Percentiles rank a stretch among this genome's conserved stretches.
These are phyloP conservation scores for Gynostemma pentaphyllum DNA, from an alignment of 306 rosid genomes.

Conservation along the genomic window DNA sequence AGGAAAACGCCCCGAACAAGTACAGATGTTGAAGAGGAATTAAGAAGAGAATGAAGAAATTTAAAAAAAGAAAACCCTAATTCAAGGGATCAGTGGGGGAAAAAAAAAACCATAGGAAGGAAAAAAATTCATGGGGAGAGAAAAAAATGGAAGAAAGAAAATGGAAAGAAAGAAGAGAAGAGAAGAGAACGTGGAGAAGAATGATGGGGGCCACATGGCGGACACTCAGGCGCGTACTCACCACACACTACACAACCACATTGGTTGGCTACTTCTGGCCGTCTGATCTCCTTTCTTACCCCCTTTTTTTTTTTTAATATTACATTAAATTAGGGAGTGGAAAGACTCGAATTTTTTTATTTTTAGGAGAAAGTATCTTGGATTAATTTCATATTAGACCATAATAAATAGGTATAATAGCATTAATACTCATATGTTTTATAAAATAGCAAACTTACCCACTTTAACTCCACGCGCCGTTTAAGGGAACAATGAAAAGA, in stretches of 20 bases:
- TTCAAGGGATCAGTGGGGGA: conserved; percentile 16
- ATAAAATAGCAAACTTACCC: too few species aligned
- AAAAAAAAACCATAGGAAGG: background rate
- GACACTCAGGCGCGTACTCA: background rate
- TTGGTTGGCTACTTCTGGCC: background rate
- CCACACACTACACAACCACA: background rate
- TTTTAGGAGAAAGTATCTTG: too few species aligned
- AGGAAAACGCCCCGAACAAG: conserved; percentile 11
- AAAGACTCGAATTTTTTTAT: too few species aligned
- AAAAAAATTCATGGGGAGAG: background rate
- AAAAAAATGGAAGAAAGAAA: background rate
- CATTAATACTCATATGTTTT: too few species aligned
- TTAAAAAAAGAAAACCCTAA: conserved; percentile 37
- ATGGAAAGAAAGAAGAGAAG: background rate
- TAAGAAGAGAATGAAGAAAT: background rate
- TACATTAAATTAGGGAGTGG: too few species aligned
- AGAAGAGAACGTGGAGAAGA: conserved; percentile 12
- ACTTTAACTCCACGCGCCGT: too few species aligned
- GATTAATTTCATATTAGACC: too few species aligned
- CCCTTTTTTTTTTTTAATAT: too few species aligned
- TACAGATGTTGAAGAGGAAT: background rate
- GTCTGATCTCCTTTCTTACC: too few species aligned
- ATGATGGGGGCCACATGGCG: conserved; percentile 6
- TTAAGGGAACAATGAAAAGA: too few species aligned
- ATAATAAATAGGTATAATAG: too few species aligned